These are phyloP conservation scores for Penicillium pulvis DNA, from an alignment of 495 filamentous ascomycete genomes.

Conservation along the genomic window DNA sequence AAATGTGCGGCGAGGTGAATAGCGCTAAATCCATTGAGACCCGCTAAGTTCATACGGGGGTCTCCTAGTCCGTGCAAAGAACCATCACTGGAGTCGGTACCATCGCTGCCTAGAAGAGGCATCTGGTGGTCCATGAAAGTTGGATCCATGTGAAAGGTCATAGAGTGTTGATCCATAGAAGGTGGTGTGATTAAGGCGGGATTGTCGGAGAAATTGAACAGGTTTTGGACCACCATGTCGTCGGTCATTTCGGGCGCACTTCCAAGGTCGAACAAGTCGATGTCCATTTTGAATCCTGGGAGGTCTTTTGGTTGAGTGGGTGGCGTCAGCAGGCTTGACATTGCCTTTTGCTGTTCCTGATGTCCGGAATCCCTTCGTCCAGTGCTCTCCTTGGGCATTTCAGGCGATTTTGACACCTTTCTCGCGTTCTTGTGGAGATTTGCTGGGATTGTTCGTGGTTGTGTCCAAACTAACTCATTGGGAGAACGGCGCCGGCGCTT, in stretches of 20 bases:
- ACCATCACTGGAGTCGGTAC: background rate
- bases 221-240: slow-evolving; percentile 1
- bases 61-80: background rate
- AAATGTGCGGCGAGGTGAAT: slow-evolving; percentile 3
- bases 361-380: background rate
- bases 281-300: background rate
- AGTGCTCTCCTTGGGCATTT: background rate
- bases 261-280: background rate
- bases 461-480: slow-evolving; percentile 2
- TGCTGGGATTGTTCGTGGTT: slow-evolving; percentile 1
- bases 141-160: background rate
- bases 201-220: background rate
- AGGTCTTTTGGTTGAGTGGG: background rate
- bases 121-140: background rate
- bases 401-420: background rate
- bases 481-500: slow-evolving; percentile 4
- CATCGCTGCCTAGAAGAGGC: background rate
- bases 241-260: background rate
- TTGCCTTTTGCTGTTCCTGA: background rate
- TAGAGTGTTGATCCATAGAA: slow-evolving; percentile 2
- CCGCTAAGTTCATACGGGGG: background rate
- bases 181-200: background rate
- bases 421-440: background rate
- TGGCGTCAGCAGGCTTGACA: background rate
- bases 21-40: background rate